Evolutionary conservation across 2,329 filamentous ascomycete species (phyloP).

Genomic region (Elsinoe necatrix): DNA sequence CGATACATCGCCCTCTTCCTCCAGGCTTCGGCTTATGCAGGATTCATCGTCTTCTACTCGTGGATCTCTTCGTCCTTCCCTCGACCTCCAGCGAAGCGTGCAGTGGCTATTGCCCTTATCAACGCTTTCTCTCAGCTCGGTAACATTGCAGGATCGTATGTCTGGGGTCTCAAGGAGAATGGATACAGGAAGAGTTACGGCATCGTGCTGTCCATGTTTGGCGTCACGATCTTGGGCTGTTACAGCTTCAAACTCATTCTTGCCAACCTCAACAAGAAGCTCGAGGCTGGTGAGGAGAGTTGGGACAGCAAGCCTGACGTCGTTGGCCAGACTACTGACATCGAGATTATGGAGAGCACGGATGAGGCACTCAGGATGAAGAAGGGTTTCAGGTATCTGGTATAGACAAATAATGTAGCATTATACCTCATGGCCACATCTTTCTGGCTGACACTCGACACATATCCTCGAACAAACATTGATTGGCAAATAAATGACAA

Average conservation of each 20-base stretch:
- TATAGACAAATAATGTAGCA: constrained; percentile 18
- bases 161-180: constrained; percentile 52
- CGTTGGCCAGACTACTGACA: constrained; percentile 17
- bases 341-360: constrained; percentile 16
- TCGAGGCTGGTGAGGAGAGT: constrained; percentile 22
- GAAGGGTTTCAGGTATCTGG: constrained; percentile 24
- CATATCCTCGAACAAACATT: not conserved
- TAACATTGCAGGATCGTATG: constrained; percentile 48
- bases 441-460: too few relatives aligned
- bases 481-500: too few relatives aligned
- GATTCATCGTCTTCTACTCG: constrained; percentile 50
- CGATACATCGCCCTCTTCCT: constrained; percentile 55
- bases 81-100: constrained; percentile 25
- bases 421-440: too few relatives aligned
- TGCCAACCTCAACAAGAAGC: constrained; percentile 22
- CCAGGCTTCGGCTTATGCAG: constrained; percentile 50
- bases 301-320: constrained; percentile 20
- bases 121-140: constrained; percentile 25
- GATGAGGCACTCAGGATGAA: constrained; percentile 18
- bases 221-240: constrained; percentile 47
- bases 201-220: constrained; percentile 58
- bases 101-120: constrained; percentile 25
- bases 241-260: constrained; percentile 21
- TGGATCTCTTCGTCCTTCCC: constrained; percentile 41
- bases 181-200: constrained; percentile 58